Conservation (phyloP, 179 eudicot species). For the Nepenthes alata region DNA sequence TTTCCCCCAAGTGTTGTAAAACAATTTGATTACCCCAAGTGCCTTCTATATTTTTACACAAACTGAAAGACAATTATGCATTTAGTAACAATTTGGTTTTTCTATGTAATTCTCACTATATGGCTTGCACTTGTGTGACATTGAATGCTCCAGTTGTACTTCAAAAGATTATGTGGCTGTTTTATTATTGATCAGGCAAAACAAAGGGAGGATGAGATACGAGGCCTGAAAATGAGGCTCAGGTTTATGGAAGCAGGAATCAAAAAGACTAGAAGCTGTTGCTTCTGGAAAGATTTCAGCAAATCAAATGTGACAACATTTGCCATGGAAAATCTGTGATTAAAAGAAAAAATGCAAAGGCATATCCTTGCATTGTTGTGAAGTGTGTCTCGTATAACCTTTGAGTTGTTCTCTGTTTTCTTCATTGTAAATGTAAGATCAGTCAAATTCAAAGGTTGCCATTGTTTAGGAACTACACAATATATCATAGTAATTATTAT, state of each 20-base stretch:
- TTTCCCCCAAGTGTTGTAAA: no score
- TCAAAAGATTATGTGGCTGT: neutral
- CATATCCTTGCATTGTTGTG: constrained; percentile 13
- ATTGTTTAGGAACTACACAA: no score
- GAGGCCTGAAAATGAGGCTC: constrained; percentile 85
- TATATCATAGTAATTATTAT: no score
- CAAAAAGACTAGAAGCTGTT: constrained; percentile 81
- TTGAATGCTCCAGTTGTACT: no score
- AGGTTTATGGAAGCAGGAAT: constrained; percentile 88
- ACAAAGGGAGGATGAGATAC: constrained; percentile 94
- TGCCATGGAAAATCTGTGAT: constrained; percentile 92
- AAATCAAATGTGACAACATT: constrained; percentile 92
- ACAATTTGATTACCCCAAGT: no score
- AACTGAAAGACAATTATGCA: no score
- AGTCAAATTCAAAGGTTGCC: no score
- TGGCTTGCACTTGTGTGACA: no score
- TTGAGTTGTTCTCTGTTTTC: neutral
- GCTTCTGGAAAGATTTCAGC: constrained; percentile 86
- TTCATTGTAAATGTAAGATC: no score
- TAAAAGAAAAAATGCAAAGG: constrained; percentile 95
- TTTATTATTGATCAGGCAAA: constrained; percentile 44
- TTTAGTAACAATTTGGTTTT: no score
- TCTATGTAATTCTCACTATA: no score
- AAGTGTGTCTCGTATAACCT: neutral
- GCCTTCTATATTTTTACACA: no score